Evolutionary conservation across 1,284 basidiomycete genomes (phyloP).

Genomic region (Ustilago sp.): DNA sequence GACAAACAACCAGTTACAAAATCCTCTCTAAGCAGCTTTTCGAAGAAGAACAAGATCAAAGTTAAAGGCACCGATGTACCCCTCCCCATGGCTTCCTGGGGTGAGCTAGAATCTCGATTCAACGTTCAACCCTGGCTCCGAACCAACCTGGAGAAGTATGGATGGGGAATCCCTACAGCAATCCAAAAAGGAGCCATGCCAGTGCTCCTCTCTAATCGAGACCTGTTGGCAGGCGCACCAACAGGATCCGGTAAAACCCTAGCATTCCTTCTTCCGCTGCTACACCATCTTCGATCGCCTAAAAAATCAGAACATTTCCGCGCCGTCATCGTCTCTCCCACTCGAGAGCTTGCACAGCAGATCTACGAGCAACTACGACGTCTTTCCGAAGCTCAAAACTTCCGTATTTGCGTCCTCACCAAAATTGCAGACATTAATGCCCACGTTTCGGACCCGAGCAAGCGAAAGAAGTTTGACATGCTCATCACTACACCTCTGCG

Average conservation of each 20-base stretch:
- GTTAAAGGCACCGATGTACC: conserved; percentile 70
- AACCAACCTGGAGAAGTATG: conserved; percentile 52
- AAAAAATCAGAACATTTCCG: conserved; percentile 52
- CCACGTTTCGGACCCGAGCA: conserved; percentile 28
- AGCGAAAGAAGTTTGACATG: conserved; percentile 59
- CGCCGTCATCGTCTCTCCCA: conserved; percentile 65
- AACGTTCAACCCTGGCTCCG: conserved; percentile 51
- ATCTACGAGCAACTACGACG: conserved; percentile 63
- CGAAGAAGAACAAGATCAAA: conserved; percentile 67
- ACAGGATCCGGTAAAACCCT: conserved; percentile 68
- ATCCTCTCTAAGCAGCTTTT: conserved; percentile 57
- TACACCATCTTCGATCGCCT: conserved; percentile 56
- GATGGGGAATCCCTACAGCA: conserved; percentile 66
- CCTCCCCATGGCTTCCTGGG: conserved; percentile 67
- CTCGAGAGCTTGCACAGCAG: conserved; percentile 66
- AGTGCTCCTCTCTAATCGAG: conserved; percentile 65
- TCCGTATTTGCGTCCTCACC: conserved; percentile 61
- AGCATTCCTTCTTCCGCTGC: conserved; percentile 63
- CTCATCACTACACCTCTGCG: conserved; percentile 67
- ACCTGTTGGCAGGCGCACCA: conserved; percentile 64
- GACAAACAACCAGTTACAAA: conserved; percentile 43
- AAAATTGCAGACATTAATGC: conserved; percentile 42
- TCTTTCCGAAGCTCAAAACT: conserved; percentile 45
- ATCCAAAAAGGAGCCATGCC: conserved; percentile 70
- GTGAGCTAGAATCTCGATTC: conserved; percentile 60